Conservation (phyloP, 306 rosid genomes). For the Neltuma alba region DNA sequence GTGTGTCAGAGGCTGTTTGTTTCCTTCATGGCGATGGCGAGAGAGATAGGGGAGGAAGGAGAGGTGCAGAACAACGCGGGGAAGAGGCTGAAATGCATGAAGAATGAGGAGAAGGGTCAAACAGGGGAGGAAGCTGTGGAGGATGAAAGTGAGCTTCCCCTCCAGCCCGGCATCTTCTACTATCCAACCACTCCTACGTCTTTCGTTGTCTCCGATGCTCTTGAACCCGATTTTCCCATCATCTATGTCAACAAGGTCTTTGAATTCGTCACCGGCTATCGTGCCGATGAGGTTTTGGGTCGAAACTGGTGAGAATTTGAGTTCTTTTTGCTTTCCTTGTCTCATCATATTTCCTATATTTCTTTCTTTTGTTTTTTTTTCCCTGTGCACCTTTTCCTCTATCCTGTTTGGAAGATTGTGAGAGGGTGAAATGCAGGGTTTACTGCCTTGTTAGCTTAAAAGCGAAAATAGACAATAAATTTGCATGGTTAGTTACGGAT, state of each 20-base stretch:
- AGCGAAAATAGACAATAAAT: background rate
- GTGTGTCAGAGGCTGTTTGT: background rate
- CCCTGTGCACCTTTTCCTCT: background rate
- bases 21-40: constrained; percentile 63
- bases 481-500: constrained; percentile 5
- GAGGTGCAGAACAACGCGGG: constrained; percentile 53
- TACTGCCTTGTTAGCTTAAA: constrained; percentile 14
- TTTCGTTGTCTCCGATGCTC: constrained; percentile 89
- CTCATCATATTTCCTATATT: background rate
- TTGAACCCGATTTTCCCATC: constrained; percentile 86
- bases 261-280: constrained; percentile 85
- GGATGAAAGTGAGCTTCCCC: constrained; percentile 54
- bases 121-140: constrained; percentile 27
- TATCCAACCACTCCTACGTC: constrained; percentile 81
- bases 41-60: constrained; percentile 45
- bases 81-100: constrained; percentile 73
- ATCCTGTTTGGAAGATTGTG: background rate
- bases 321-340: background rate
- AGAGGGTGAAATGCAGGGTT: constrained; percentile 5
- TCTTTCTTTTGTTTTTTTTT: background rate
- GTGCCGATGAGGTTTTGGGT: constrained; percentile 94
- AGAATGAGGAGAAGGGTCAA: constrained; percentile 33
- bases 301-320: constrained; percentile 68
- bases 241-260: constrained; percentile 94
- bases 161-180: constrained; percentile 49